phyloP scores from a whole-genome alignment of 768 basidiomycete species.

The Mrakia hoshinonis region DNA sequence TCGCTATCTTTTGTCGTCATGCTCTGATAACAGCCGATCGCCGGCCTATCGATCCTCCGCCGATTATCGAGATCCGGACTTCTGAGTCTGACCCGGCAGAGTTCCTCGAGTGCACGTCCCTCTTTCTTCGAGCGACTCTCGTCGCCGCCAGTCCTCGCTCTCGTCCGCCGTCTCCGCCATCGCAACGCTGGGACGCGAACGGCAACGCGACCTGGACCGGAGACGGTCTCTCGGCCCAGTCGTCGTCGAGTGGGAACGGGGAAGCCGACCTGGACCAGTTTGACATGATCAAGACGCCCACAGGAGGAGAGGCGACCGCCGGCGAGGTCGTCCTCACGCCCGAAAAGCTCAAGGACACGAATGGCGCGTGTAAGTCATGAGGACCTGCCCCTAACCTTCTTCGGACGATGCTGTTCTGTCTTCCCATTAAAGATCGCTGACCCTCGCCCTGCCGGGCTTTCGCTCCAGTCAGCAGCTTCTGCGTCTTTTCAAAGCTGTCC shows the following conservation, averaged over 20 bases:
- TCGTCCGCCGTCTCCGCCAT: background rate
- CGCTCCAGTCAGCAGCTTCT: slow-evolving; percentile 32
- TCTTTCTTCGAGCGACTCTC: slow-evolving; percentile 39
- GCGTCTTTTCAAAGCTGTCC: slow-evolving; percentile 41
- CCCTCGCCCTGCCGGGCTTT: too few species aligned
- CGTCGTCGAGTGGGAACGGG: background rate
- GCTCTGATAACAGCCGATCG: slow-evolving; percentile 41
- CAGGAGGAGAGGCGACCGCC: slow-evolving; percentile 39
- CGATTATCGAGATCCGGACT: slow-evolving; percentile 36
- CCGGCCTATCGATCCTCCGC: slow-evolving; percentile 41
- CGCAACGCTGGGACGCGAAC: background rate
- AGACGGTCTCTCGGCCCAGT: background rate
- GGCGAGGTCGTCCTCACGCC: slow-evolving; percentile 40
- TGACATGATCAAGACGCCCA: slow-evolving; percentile 36
- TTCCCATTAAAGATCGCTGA: too few species aligned
- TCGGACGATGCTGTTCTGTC: too few species aligned
- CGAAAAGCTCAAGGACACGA: slow-evolving; percentile 37
- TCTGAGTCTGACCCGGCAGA: slow-evolving; percentile 26
- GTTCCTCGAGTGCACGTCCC: slow-evolving; percentile 34
- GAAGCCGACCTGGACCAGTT: slow-evolving; percentile 29
- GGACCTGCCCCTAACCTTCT: too few species aligned
- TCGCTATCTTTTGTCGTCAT: too few species aligned
- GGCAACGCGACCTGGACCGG: background rate
- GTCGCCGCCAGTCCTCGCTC: slow-evolving; percentile 33
- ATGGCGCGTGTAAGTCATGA: slow-evolving; percentile 31